Conservation (phyloP, 306 rosid species). For the Casuarina glauca region DNA sequence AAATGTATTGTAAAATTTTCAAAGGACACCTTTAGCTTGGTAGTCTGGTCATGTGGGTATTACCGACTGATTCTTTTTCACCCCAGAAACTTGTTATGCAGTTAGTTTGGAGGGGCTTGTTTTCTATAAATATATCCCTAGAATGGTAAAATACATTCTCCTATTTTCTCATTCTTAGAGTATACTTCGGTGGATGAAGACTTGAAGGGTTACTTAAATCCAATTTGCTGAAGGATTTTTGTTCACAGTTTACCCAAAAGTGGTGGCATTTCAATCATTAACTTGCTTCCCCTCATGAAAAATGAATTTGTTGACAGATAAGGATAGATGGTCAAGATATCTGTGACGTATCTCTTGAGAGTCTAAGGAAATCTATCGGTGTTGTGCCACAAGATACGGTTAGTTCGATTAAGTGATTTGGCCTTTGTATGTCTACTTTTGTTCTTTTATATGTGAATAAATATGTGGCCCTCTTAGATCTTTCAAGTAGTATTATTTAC, state of each 20-base stretch:
- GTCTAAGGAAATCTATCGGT: constrained; percentile 82
- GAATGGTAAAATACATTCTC: not conserved
- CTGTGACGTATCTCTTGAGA: constrained; percentile 73
- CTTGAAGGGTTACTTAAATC: not conserved
- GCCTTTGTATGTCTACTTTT: constrained; percentile 9
- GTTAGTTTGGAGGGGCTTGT: not conserved
- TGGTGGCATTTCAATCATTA: not conserved
- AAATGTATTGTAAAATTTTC: not conserved
- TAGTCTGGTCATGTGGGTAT: constrained; percentile 14
- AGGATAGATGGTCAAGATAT: constrained; percentile 84
- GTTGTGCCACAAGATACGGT: constrained; percentile 99
- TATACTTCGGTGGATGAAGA: not conserved
- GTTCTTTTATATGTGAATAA: constrained; percentile 2
- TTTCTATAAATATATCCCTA: not conserved
- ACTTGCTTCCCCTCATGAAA: not conserved
- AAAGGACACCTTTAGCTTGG: not conserved
- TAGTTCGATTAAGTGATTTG: constrained; percentile 30
- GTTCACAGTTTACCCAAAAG: not conserved
- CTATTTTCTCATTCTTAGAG: not conserved
- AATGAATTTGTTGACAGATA: constrained; percentile 49
- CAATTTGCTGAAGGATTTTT: not conserved
- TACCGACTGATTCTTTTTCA: not conserved
- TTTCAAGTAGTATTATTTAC: constrained; percentile 17
- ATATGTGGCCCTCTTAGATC: constrained; percentile 19
- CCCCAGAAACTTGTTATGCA: not conserved